These are phyloP conservation scores for Paramecium bursaria DNA, from an alignment of 73 alveolate genomes.

Conservation along the genomic window DNA sequence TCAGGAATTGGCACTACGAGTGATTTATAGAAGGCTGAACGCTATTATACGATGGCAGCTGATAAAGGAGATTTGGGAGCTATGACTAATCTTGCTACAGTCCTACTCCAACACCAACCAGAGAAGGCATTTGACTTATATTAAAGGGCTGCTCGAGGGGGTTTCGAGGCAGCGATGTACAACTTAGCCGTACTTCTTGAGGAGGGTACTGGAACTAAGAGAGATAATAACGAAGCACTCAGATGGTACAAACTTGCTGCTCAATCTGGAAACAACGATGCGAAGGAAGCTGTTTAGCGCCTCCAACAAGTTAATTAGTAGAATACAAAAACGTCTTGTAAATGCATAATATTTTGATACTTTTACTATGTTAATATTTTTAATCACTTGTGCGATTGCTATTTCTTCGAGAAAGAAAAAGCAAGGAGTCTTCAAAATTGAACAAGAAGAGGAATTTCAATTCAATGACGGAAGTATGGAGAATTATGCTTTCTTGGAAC, in stretches of 20 bases:
- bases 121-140: slow-evolving; percentile 46
- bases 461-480: slow-evolving; percentile 20
- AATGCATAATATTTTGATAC: not conserved
- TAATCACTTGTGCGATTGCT: too few relatives aligned
- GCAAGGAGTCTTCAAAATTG: too few relatives aligned
- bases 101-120: not conserved
- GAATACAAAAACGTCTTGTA: not conserved
- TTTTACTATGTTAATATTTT: too few relatives aligned
- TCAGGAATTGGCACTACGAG: slow-evolving; percentile 52
- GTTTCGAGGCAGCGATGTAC: slow-evolving; percentile 39
- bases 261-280: slow-evolving; percentile 43
- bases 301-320: not conserved
- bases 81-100: slow-evolving; percentile 59
- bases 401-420: too few relatives aligned
- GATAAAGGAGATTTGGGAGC: slow-evolving; percentile 57
- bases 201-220: slow-evolving; percentile 57
- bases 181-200: slow-evolving; percentile 44
- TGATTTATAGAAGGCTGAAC: slow-evolving; percentile 13
- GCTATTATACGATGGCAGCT: slow-evolving; percentile 46
- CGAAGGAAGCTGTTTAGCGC: slow-evolving; percentile 25
- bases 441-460: not conserved
- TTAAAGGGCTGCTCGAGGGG: slow-evolving; percentile 47
- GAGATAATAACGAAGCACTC: not conserved
- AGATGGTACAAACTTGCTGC: slow-evolving; percentile 49
- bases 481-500: slow-evolving; percentile 47